phyloP scores from a whole-genome alignment of 768 basidiomycete species.

The Tylopilus felleus region DNA sequence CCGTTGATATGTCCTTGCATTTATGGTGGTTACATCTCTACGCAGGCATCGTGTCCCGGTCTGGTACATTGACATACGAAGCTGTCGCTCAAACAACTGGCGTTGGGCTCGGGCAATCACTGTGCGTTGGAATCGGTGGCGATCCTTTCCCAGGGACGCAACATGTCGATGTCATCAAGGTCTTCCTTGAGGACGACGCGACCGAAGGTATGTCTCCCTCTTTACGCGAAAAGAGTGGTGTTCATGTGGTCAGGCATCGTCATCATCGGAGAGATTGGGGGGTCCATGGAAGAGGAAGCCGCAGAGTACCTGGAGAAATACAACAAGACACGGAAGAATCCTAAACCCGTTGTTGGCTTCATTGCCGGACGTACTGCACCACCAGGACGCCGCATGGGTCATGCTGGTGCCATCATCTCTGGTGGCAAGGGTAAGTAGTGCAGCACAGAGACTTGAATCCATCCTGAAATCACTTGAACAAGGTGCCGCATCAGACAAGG shows the following conservation, averaged over 20 bases:
- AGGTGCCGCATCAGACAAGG: constrained; percentile 94
- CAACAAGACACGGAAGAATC: constrained; percentile 82
- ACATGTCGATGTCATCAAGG: constrained; percentile 92
- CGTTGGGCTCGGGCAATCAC: constrained; percentile 93
- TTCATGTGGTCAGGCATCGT: constrained; percentile 69
- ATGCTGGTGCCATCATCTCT: constrained; percentile 96
- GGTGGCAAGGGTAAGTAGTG: constrained; percentile 82
- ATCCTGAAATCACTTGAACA: constrained; percentile 1
- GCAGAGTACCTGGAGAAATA: constrained; percentile 92
- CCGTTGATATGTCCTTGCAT: neutral
- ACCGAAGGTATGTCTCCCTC: constrained; percentile 67
- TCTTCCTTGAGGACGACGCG: constrained; percentile 91
- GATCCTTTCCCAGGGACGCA: constrained; percentile 96
- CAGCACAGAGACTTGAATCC: neutral
- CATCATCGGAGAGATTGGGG: constrained; percentile 98
- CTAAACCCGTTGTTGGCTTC: constrained; percentile 97
- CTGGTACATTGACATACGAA: constrained; percentile 96
- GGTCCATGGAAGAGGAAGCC: constrained; percentile 99
- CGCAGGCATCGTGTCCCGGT: constrained; percentile 89
- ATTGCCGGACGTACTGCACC: constrained; percentile 98
- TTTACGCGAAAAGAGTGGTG: neutral
- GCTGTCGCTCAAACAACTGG: constrained; percentile 96
- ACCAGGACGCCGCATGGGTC: constrained; percentile 96
- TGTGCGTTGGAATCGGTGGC: constrained; percentile 97
- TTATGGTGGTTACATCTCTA: neutral